These are phyloP conservation scores for Leucocoprinus birnbaumii DNA, from an alignment of 768 basidiomycete genomes.

Conservation along the genomic window DNA sequence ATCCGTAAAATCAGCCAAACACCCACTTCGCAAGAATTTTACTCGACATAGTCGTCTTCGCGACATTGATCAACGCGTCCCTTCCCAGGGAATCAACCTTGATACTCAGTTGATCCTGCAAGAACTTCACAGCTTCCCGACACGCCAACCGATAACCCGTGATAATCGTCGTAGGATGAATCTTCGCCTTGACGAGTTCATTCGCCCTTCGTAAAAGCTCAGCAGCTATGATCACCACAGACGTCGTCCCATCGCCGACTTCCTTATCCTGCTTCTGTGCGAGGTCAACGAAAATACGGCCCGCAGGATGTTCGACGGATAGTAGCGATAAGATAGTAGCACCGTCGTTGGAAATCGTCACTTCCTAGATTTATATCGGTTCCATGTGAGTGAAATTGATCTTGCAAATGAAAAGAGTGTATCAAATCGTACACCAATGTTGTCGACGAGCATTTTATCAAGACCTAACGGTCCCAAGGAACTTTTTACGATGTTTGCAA, in stretches of 20 bases:
- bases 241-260: constrained; percentile 98
- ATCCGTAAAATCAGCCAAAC: neutral
- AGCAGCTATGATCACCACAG: constrained; percentile 97
- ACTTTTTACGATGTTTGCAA: constrained; percentile 97
- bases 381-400: neutral
- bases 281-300: constrained; percentile 95
- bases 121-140: constrained; percentile 94
- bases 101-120: constrained; percentile 95
- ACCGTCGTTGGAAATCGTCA: constrained; percentile 99
- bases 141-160: constrained; percentile 97
- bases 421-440: constrained; percentile 76
- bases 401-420: constrained; percentile 13
- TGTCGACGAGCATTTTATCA: constrained; percentile 97
- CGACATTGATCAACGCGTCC: constrained; percentile 91
- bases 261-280: constrained; percentile 99
- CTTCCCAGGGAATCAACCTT: constrained; percentile 91
- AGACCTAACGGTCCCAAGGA: constrained; percentile 93
- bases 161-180: constrained; percentile 99
- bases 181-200: constrained; percentile 96
- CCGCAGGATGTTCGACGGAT: constrained; percentile 95
- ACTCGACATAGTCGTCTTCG: constrained; percentile 98
- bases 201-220: constrained; percentile 95
- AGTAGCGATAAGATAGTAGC: constrained; percentile 96
- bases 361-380: constrained; percentile 61
- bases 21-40: constrained; percentile 97